Conservation (phyloP, 345 rosid genomes). For the Lepidium didymum region DNA sequence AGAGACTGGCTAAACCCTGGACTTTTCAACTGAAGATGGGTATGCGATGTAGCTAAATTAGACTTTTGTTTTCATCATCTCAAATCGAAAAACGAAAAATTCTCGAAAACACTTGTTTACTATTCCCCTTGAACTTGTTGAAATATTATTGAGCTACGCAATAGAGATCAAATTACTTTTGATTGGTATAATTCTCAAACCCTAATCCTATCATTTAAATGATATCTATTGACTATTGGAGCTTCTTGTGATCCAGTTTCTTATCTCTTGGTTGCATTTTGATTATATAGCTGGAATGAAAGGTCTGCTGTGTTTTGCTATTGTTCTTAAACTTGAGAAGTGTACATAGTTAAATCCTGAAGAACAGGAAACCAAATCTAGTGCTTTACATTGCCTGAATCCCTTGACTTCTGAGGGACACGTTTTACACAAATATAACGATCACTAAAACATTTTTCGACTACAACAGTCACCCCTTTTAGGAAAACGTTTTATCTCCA, state of each 20-base stretch:
- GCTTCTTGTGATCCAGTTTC: neutral
- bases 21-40: slow-evolving; percentile 57
- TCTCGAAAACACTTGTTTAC: slow-evolving; percentile 5
- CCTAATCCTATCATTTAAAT: neutral
- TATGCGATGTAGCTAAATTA: slow-evolving; percentile 12
- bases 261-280: neutral
- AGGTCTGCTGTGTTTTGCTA: slow-evolving; percentile 5
- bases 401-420: neutral
- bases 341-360: slow-evolving; percentile 7
- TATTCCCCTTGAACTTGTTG: slow-evolving; percentile 12
- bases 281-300: slow-evolving; percentile 10
- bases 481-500: neutral
- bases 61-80: slow-evolving; percentile 15
- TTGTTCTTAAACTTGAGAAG: slow-evolving; percentile 1
- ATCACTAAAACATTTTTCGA: neutral
- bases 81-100: neutral
- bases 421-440: neutral
- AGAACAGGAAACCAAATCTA: slow-evolving; percentile 19
- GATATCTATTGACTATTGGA: slow-evolving; percentile 8
- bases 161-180: slow-evolving; percentile 9
- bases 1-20: slow-evolving; percentile 95
- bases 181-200: slow-evolving; percentile 1
- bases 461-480: neutral
- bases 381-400: slow-evolving; percentile 11
- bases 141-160: slow-evolving; percentile 14